A percentile compares a stretch with the other conserved stretches of the same genome.
Evolutionary conservation across 1,284 basidiomycete genomes (phyloP).

Genomic region (Phellopilus nigrolimitatus): DNA sequence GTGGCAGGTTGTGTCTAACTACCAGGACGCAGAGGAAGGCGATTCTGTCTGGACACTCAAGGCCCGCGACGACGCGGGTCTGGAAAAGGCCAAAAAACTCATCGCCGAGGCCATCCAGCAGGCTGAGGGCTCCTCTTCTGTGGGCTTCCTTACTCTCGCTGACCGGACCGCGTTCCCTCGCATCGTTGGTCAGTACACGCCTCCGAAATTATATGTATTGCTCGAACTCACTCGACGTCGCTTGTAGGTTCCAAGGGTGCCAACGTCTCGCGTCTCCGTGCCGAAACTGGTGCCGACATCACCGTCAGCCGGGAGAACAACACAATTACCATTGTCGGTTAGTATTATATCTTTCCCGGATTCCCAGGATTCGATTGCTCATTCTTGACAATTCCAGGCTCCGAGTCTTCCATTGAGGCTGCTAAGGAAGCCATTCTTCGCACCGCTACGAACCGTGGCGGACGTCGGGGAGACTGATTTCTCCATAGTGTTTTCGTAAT

Average conservation of each 20-base stretch:
- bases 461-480: conserved; percentile 33
- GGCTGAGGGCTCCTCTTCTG: conserved; percentile 68
- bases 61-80: conserved; percentile 68
- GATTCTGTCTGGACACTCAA: conserved; percentile 82
- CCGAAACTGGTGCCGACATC: conserved; percentile 86
- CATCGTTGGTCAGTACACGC: conserved; percentile 49
- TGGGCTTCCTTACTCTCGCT: conserved; percentile 73
- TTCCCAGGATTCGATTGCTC: background rate
- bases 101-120: conserved; percentile 69
- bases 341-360: conserved; percentile 30
- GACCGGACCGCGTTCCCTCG: conserved; percentile 77
- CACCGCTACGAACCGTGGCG: conserved; percentile 48
- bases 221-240: background rate
- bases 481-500: background rate
- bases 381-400: conserved; percentile 39
- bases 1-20: conserved; percentile 78
- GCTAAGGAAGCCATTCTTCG: conserved; percentile 80
- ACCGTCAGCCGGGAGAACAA: conserved; percentile 82
- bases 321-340: conserved; percentile 80
- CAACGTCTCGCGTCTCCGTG: conserved; percentile 81
- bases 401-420: conserved; percentile 62
- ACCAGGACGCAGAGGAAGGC: conserved; percentile 73
- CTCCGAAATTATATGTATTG: background rate
- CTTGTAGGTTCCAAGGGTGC: conserved; percentile 69
- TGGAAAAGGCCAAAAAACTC: conserved; percentile 68